Percentiles rank a stretch among this genome's conserved stretches.
Evolutionary conservation across 129 eudicot genomes (phyloP).

Genomic region (Chrysanthemum seticuspe): DNA sequence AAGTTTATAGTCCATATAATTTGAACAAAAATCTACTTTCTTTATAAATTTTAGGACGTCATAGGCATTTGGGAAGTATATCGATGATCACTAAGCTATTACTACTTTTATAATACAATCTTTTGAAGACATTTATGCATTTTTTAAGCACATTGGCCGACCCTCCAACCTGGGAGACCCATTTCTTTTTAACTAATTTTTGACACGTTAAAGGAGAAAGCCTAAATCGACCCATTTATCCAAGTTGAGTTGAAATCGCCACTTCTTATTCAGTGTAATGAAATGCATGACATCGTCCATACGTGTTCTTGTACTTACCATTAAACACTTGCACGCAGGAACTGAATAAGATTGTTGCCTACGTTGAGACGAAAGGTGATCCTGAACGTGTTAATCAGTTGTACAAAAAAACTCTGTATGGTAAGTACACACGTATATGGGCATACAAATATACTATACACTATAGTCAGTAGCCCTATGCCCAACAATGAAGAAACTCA

Average conservation of each 20-base stretch:
- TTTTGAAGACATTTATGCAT: no score
- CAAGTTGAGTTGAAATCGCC: no score
- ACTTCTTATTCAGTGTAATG: no score
- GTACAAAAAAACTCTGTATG: conserved; percentile 52
- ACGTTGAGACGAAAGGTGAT: conserved; percentile 60
- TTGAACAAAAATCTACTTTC: background rate
- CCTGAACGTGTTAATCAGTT: conserved; percentile 18
- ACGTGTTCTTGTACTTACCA: background rate
- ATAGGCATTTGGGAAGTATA: background rate
- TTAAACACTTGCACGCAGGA: conserved; percentile 45
- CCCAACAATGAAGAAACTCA: background rate
- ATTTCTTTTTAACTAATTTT: background rate
- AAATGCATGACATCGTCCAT: no score
- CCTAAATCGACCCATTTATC: background rate
- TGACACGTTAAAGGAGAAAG: background rate
- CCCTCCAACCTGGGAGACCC: no score
- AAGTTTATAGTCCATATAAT: background rate
- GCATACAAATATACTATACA: no score
- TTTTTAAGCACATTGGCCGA: no score
- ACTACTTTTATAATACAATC: no score
- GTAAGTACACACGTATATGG: conserved; percentile 21
- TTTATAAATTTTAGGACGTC: background rate
- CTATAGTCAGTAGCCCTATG: background rate
- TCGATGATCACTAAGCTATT: no score
- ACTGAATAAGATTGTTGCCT: conserved; percentile 73